These are phyloP conservation scores for Tylopilus rubrobrunneus DNA, from an alignment of 768 basidiomycete species.

Conservation along the genomic window DNA sequence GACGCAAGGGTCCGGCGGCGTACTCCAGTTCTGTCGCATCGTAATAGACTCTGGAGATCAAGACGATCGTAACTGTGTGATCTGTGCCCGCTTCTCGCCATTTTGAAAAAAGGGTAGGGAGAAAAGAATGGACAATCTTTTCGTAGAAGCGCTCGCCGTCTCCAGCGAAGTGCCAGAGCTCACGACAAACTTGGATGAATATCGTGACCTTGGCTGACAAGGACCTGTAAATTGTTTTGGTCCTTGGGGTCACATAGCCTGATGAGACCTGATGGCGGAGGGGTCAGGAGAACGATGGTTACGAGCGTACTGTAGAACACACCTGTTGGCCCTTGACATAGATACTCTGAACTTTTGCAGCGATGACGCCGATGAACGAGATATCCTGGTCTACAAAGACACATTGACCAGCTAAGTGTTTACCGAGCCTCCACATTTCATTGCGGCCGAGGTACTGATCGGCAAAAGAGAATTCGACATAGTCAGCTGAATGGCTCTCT, in stretches of 20 bases:
- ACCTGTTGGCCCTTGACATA: slow-evolving; percentile 70
- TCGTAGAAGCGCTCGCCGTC: slow-evolving; percentile 96
- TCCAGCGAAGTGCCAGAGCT: slow-evolving; percentile 95
- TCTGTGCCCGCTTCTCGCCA: slow-evolving; percentile 86
- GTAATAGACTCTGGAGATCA: slow-evolving; percentile 90
- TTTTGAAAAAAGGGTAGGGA: slow-evolving; percentile 80
- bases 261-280: slow-evolving; percentile 61
- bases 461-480: slow-evolving; percentile 87
- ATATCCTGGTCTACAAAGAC: slow-evolving; percentile 83
- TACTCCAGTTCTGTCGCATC: slow-evolving; percentile 76
- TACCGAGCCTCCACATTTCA: slow-evolving; percentile 95
- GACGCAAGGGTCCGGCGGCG: slow-evolving; percentile 76
- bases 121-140: slow-evolving; percentile 96
- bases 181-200: slow-evolving; percentile 94
- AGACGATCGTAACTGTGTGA: slow-evolving; percentile 90
- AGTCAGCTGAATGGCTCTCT: slow-evolving; percentile 59
- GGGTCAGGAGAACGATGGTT: not conserved
- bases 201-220: slow-evolving; percentile 90
- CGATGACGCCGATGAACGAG: slow-evolving; percentile 76
- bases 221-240: slow-evolving; percentile 85
- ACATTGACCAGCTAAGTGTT: slow-evolving; percentile 75
- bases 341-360: slow-evolving; percentile 78
- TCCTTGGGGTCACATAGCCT: slow-evolving; percentile 74
- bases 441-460: slow-evolving; percentile 95
- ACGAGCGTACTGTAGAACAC: slow-evolving; percentile 6